A percentile compares a stretch with the other conserved stretches of the same genome.
Evolutionary conservation across 148 eudicot species (phyloP).

Genomic region (Rhododendron kiyosumense): DNA sequence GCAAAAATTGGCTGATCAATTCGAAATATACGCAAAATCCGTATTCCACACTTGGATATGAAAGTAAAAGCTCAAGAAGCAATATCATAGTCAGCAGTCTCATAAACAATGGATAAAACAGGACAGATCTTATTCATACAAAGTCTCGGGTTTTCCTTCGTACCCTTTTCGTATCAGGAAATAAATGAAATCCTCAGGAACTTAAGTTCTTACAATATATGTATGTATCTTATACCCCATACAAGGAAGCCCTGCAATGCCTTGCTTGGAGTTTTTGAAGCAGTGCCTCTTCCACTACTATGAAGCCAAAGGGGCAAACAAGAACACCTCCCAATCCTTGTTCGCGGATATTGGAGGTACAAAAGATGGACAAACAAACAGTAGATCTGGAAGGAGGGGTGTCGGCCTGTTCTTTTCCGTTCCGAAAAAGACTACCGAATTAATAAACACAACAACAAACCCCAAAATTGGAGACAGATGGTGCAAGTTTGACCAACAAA

Average conservation of each 20-base stretch:
- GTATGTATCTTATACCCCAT: slow-evolving; percentile 13
- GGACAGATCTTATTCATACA: slow-evolving; percentile 12
- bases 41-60: neutral
- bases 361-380: slow-evolving; percentile 3
- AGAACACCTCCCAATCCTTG: slow-evolving; percentile 22
- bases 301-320: slow-evolving; percentile 21
- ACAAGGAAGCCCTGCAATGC: slow-evolving; percentile 12
- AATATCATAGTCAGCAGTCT: neutral
- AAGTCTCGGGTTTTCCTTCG: slow-evolving; percentile 9
- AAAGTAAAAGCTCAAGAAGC: slow-evolving; percentile 5
- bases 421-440: slow-evolving; percentile 23
- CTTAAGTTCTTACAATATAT: slow-evolving; percentile 16
- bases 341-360: neutral
- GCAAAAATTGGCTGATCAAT: neutral
- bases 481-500: slow-evolving; percentile 7
- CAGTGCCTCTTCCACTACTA: slow-evolving; percentile 10
- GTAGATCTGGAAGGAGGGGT: slow-evolving; percentile 9
- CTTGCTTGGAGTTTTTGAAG: slow-evolving; percentile 14
- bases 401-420: slow-evolving; percentile 7
- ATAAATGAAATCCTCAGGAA: slow-evolving; percentile 15
- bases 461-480: slow-evolving; percentile 31
- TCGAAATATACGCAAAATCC: slow-evolving; percentile 1
- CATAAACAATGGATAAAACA: slow-evolving; percentile 14
- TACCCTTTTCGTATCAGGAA: neutral
- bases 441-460: slow-evolving; percentile 24